Evolutionary conservation across 2,329 filamentous ascomycete species (phyloP).

Genomic region (Sporothrix luriei): DNA sequence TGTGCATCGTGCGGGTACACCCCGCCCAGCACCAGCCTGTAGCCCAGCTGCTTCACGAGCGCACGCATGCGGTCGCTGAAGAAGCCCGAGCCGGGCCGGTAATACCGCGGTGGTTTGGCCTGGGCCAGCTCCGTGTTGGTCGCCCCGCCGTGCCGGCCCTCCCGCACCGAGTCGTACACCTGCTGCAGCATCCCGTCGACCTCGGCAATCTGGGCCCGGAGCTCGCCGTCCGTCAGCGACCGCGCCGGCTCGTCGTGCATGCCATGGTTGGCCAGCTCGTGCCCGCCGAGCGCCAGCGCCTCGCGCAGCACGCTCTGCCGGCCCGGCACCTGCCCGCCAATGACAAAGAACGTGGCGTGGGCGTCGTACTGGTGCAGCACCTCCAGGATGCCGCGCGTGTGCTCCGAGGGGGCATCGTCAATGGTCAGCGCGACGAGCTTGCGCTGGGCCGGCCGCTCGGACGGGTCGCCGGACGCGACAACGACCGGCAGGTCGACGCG

Average conservation of each 20-base stretch:
- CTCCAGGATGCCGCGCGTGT: slow-evolving; percentile 70
- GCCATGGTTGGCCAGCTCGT: slow-evolving; percentile 83
- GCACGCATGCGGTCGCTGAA: slow-evolving; percentile 72
- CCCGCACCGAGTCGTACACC: slow-evolving; percentile 57
- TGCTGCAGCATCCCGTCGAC: slow-evolving; percentile 64
- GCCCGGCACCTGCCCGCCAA: slow-evolving; percentile 71
- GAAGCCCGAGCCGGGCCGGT: slow-evolving; percentile 81
- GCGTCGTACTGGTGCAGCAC: slow-evolving; percentile 67
- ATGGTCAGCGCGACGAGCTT: slow-evolving; percentile 81
- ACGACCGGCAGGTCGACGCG: slow-evolving; percentile 53
- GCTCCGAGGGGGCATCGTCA: slow-evolving; percentile 77
- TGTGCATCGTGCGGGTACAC: slow-evolving; percentile 94
- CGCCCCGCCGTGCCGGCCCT: slow-evolving; percentile 33
- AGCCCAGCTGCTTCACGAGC: slow-evolving; percentile 63
- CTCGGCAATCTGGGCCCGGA: slow-evolving; percentile 63
- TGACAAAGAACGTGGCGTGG: slow-evolving; percentile 84
- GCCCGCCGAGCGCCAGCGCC: slow-evolving; percentile 59
- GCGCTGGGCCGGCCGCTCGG: slow-evolving; percentile 32
- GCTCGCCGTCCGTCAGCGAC: slow-evolving; percentile 58
- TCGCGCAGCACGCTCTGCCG: slow-evolving; percentile 58
- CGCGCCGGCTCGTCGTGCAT: slow-evolving; percentile 82
- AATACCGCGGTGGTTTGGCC: slow-evolving; percentile 60
- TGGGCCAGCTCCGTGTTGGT: slow-evolving; percentile 47
- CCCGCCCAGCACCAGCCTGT: slow-evolving; percentile 74
- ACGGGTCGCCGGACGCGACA: slow-evolving; percentile 1